Conservation (phyloP, 345 rosid genomes). For the Arabidopsis thaliana region DNA sequence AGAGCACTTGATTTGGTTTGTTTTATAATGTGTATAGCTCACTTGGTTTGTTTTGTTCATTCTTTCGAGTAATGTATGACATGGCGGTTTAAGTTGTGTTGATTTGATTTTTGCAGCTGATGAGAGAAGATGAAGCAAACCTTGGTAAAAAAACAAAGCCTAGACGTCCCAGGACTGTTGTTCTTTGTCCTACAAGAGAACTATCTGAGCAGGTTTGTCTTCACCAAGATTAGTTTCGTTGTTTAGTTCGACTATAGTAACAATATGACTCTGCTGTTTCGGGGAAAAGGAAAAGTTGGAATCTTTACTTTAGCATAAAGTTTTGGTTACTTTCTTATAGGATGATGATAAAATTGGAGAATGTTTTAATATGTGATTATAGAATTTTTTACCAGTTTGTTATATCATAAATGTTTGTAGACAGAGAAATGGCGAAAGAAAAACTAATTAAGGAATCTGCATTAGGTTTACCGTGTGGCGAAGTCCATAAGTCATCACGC, state of each 20-base stretch:
- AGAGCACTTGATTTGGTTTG: not conserved
- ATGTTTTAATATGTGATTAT: not conserved
- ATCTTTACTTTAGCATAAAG: not conserved
- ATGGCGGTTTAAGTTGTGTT: not conserved
- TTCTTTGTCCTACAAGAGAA: constrained; percentile 94
- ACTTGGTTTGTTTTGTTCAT: not conserved
- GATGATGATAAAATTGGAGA: not conserved
- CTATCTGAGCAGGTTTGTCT: constrained; percentile 80
- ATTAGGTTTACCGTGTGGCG: constrained; percentile 86
- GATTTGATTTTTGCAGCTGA: constrained; percentile 57
- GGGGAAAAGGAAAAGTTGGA: not conserved
- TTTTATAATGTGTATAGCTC: not conserved
- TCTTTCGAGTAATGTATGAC: not conserved
- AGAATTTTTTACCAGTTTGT: constrained; percentile 1
- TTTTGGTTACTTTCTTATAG: not conserved
- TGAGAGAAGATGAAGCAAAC: constrained; percentile 79
- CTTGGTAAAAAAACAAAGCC: constrained; percentile 77
- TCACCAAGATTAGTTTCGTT: not conserved
- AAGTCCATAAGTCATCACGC: constrained; percentile 94
- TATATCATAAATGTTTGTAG: not conserved
- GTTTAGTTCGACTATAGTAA: constrained; percentile 1
- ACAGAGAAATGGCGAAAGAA: constrained; percentile 6
- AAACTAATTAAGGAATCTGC: constrained; percentile 21
- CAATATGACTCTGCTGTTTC: not conserved
- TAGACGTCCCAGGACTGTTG: constrained; percentile 89